A percentile compares a stretch with the other conserved stretches of the same genome.
Evolutionary conservation across 2,329 filamentous ascomycete species (phyloP).

Genomic region (Lecanicillium sp.): DNA sequence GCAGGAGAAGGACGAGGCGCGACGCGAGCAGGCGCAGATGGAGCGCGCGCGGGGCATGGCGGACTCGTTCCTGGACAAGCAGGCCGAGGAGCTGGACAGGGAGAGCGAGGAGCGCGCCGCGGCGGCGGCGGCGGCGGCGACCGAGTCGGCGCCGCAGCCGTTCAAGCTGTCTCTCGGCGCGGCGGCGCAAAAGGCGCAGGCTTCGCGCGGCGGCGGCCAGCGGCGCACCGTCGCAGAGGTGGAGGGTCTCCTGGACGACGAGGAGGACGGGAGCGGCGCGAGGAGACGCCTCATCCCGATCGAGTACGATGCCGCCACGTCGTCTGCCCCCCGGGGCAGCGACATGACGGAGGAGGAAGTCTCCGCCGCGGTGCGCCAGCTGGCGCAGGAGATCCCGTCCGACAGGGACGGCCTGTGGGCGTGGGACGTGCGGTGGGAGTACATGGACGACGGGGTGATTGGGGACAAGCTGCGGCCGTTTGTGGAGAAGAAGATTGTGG

Average conservation of each 20-base stretch:
- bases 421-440: conserved; percentile 93
- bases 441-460: conserved; percentile 74
- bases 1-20: conserved; percentile 68
- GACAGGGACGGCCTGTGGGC: conserved; percentile 82
- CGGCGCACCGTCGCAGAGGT: conserved; percentile 87
- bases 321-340: conserved; percentile 31
- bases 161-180: conserved; percentile 93
- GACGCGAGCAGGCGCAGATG: conserved; percentile 62
- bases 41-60: conserved; percentile 80
- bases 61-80: conserved; percentile 82
- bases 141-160: conserved; percentile 56
- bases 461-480: conserved; percentile 86
- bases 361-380: conserved; percentile 68
- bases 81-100: conserved; percentile 68
- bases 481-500: conserved; percentile 96
- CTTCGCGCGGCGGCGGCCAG: conserved; percentile 47
- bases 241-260: conserved; percentile 89
- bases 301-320: conserved; percentile 66
- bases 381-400: conserved; percentile 85
- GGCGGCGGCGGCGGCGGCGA: conserved; percentile 28
- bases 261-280: conserved; percentile 69
- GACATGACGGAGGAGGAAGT: conserved; percentile 82
- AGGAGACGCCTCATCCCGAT: conserved; percentile 77
- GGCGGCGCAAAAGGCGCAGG: conserved; percentile 67
- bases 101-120: conserved; percentile 30